Conservation (phyloP, 1,284 basidiomycete genomes). For the Grifola frondosa region DNA sequence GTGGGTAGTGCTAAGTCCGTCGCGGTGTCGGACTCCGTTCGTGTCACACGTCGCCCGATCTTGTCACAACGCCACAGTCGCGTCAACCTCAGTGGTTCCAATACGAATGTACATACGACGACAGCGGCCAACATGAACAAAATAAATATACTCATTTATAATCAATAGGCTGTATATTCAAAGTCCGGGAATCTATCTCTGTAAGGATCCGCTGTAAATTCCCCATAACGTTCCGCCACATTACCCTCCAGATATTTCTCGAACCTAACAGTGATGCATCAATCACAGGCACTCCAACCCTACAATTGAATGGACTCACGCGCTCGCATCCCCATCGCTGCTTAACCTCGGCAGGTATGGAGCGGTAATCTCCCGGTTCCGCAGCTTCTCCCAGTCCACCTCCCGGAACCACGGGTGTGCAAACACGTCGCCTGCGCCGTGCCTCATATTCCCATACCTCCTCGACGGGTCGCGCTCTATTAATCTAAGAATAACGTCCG, state of each 20-base stretch:
- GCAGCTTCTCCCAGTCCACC: slow-evolving; percentile 91
- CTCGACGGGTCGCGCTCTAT: slow-evolving; percentile 90
- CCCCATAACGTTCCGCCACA: slow-evolving; percentile 57
- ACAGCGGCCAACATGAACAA: too few relatives aligned
- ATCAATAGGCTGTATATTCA: too few relatives aligned
- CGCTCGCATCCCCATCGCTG: slow-evolving; percentile 88
- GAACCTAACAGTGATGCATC: slow-evolving; percentile 52
- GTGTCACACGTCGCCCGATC: too few relatives aligned
- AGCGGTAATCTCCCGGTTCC: slow-evolving; percentile 88
- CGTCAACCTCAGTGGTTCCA: too few relatives aligned
- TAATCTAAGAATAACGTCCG: slow-evolving; percentile 87
- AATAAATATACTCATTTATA: too few relatives aligned
- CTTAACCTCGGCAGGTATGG: slow-evolving; percentile 90
- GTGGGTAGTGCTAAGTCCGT: too few relatives aligned
- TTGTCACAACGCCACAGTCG: too few relatives aligned
- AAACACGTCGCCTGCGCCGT: slow-evolving; percentile 95
- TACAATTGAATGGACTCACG: slow-evolving; percentile 73
- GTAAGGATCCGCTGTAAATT: slow-evolving; percentile 52
- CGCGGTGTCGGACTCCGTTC: too few relatives aligned
- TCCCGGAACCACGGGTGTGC: slow-evolving; percentile 96
- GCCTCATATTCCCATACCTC: slow-evolving; percentile 91
- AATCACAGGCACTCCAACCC: too few relatives aligned
- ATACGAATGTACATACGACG: too few relatives aligned
- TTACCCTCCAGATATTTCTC: slow-evolving; percentile 77
- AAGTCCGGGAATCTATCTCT: slow-evolving; percentile 66